Evolutionary conservation across 2,329 filamentous ascomycete species (phyloP), one percentile per base, ranked within the genome.

Genomic region (Pestalotiopsis sp.): DNA sequence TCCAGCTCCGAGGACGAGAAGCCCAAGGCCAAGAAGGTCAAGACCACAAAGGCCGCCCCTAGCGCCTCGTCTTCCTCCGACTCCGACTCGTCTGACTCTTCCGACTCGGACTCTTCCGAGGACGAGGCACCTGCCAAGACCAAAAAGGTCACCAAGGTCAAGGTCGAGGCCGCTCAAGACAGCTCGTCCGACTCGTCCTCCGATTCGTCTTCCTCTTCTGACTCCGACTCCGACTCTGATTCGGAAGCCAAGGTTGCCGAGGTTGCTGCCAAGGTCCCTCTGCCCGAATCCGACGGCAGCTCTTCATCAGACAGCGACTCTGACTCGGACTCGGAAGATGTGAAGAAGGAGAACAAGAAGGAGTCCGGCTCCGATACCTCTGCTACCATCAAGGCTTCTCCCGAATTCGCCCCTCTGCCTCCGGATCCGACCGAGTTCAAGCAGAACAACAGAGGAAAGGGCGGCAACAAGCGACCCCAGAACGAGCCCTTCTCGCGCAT

Each of bases 401-500:
- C 86, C 68, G 82, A 77, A 68, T 78, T 82, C 69, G 83, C 84
- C 0, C 86, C 86, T 38, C 82, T 88, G 59, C 86, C 87, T 13
- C 86, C 87, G 2, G 81, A 86, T 73, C 85, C 85, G 14, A 61
- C 30, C 13, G 20, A 13, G 26, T 61, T 61, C 58, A 86, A 86
- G 75, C 78, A 80, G 70, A 84, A 78, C 26, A 78, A 77, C 68
- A 67, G 75, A 61, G 69, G 74, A 57, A 73, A 75, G 69, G 73
- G 73, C 68, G 71, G 72, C 78, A 72, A 74, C 75, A 73, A 78
- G 73, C 63, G 86, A 81, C 82, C 85, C 81, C 84, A 81, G 71
- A 90, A 86, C 78, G 86, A 86, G 78, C 94, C 87, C 72, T 98
- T 92, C 83, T 97, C 88, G 70, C 93, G 90, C 75, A 93, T 93